A percentile compares a stretch with the other conserved stretches of the same genome.
Evolutionary conservation across 2,329 filamentous ascomycete species (phyloP).

Genomic region (Seiridium cupressi): DNA sequence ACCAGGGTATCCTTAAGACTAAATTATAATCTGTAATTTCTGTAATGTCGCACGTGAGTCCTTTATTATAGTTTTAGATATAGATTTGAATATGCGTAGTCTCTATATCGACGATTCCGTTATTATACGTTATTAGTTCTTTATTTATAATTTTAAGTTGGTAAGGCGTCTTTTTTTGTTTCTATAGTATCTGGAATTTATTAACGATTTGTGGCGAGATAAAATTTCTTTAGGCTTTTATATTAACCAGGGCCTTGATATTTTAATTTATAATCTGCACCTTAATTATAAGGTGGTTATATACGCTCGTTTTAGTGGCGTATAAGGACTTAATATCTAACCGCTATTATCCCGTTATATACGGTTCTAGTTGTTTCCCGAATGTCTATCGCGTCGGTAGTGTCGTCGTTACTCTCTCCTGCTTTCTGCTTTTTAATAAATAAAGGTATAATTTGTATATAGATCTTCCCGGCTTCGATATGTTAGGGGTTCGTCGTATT

Average conservation of each 20-base stretch:
- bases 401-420: too few relatives aligned
- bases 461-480: too few relatives aligned
- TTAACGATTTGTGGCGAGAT: background rate
- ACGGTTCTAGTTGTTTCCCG: background rate
- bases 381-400: too few relatives aligned
- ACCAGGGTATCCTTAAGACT: background rate
- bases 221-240: background rate
- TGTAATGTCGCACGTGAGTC: background rate
- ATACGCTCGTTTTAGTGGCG: background rate
- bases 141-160: background rate
- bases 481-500: too few relatives aligned
- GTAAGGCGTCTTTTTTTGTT: background rate
- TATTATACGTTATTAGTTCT: too few relatives aligned
- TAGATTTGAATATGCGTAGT: background rate
- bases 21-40: background rate
- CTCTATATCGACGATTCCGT: background rate
- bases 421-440: too few relatives aligned
- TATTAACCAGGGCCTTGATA: background rate
- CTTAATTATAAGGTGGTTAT: background rate
- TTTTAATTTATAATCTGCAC: background rate
- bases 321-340: background rate
- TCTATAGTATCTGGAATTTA: background rate
- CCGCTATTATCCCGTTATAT: background rate
- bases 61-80: background rate
- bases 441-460: too few relatives aligned